These are phyloP conservation scores for Neckera pumila DNA, from an alignment of 225 moss, liverwort and hornwort genomes.

Conservation along the genomic window DNA sequence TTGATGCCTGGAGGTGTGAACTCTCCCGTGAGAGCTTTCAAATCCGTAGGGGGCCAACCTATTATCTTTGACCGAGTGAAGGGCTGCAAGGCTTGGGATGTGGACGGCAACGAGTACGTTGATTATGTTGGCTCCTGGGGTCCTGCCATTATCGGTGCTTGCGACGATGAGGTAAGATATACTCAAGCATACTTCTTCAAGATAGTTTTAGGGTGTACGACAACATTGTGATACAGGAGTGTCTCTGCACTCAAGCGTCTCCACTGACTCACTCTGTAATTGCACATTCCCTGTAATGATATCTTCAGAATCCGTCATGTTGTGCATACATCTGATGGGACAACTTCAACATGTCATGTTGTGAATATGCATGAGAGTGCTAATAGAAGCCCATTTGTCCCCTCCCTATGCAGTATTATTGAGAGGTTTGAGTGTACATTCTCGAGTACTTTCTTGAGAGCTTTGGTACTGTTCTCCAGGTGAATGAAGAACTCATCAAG, in stretches of 20 bases:
- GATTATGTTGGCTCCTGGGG: constrained; percentile 99
- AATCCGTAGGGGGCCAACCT: constrained; percentile 89
- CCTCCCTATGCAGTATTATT: neutral
- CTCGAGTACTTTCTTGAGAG: neutral
- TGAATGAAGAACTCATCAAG: constrained; percentile 80
- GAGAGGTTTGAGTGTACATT: neutral
- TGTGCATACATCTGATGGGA: neutral
- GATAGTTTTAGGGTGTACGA: neutral
- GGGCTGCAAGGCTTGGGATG: constrained; percentile 80
- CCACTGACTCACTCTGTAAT: neutral
- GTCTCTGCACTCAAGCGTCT: too few species aligned
- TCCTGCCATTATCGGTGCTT: constrained; percentile 86
- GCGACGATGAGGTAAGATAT: constrained; percentile 60
- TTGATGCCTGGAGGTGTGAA: constrained; percentile 98
- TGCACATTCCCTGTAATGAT: neutral
- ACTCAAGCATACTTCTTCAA: neutral
- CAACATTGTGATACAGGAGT: neutral
- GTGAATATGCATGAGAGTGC: neutral
- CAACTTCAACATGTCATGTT: neutral
- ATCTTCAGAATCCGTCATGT: neutral
- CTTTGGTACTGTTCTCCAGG: constrained; percentile 18
- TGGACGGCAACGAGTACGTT: constrained; percentile 89
- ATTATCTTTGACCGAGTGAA: constrained; percentile 94
- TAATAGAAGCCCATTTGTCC: neutral
- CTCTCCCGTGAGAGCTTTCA: constrained; percentile 95